Base-by-base conservation (phyloP, 192 early-diverging fungal genomes). In the Entophlyctis helioformis region DNA sequence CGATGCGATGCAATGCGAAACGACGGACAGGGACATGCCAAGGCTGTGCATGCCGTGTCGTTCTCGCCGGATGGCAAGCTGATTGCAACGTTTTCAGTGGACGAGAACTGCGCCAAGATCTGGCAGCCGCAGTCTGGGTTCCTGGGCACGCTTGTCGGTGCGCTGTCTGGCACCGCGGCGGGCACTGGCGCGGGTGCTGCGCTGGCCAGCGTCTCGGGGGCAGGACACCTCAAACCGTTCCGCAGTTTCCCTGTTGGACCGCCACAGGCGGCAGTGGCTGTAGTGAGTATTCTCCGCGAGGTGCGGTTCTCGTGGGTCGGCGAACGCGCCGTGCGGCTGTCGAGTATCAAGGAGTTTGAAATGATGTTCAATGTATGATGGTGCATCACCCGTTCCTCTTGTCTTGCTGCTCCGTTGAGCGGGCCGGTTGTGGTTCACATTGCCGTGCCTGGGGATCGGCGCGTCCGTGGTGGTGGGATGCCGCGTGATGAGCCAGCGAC, bases 41-140 rank as follows among this genome's bases (percentile, higher is more conserved):
- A 62, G 31, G 33, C 82, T 16, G 67, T 87, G 1, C 69, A 71
- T 8, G 84, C 80, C 8, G 58, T 89, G 2, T 60, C 73, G 7
- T 89, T 86, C 54, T 91, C 89, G 7, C 63, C 66, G 1, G 85
- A 88, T 56, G 87, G 83, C 22, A 80, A 80, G 55, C 62, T 79
- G 3, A 72, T 89, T 40, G 82, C 80, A 0, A 80, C 83, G 0
- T 86, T 64, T 41, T 68, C 81, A 3, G 47, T 84, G 7, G 60
- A 71, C 22, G 84, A 89, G 50, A 71, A 74, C 40, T 70, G 49
- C 2, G 82, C 89, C 0, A 63, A 74, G 35, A 64, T 90, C 28
- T 90, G 82, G 81, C 83, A 89, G 42, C 69, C 81, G 0, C 64
- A 67, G 22, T 59, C 67, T 12, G 80, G 86, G 11, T 76, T 90